Evolutionary conservation across 1,139 yeast species (phyloP), one percentile per base, ranked within the genome.

Genomic region (Zygoascus meyerae): DNA sequence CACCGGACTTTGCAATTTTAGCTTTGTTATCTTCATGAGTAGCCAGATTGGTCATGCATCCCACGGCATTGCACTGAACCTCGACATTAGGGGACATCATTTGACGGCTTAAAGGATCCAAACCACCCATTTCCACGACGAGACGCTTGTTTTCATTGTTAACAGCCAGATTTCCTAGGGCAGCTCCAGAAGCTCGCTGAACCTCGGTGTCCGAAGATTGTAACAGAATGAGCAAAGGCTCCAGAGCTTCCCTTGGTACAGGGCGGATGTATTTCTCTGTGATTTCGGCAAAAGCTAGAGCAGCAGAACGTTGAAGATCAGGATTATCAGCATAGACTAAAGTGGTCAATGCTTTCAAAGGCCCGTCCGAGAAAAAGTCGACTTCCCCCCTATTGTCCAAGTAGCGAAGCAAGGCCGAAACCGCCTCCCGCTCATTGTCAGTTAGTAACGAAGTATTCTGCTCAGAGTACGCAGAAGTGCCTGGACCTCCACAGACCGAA

Each of bases 31-130:
- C 96, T 67, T 92, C 98, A 68, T 87, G 96, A n/a, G 98, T 92
- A 11, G 98, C 98, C 66, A 92, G 77, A 65, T 92, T 92, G 34
- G 99, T 92, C 64, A 92, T 90, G 65, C 98, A 94, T 8, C 99
- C 99, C 48, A 94, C 98, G 3, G 99, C 98, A 64, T 92, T 92
- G 67, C 99, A 92, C 68, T 94, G 98, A 34, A 94, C 98, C 66
- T 92, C 99, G 52, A 92, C 95, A 61, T 94, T 92, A 49, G 95
- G 80, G 40, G 95, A 84, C 84, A 87, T 83, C 99, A 92, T 92
- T 69, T 94, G 98, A 66, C 95, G 83, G 59, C 92, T 92, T 46
- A 92, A 76, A 8, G 97, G 97, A 56, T 90, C 96, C 51, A 92
- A 75, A 1, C 98, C 98, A 30, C 97, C 97, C 96, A 94, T 87